A percentile compares a stretch with the other conserved stretches of the same genome.
phyloP scores from a whole-genome alignment of 345 rosid genomes.

The Citrus reticulata region DNA sequence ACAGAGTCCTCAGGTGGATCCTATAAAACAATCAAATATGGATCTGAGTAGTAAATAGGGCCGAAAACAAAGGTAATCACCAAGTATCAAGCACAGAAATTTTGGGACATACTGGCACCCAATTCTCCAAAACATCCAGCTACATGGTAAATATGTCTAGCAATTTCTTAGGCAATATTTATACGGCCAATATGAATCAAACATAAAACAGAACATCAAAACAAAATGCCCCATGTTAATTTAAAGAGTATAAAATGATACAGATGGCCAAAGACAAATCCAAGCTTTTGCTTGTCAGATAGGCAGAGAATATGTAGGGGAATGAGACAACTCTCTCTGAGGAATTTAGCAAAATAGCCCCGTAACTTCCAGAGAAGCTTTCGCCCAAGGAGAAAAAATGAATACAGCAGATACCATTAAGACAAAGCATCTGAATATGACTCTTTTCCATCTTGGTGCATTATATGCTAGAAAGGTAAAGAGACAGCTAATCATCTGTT shows the following conservation, averaged over 20 bases:
- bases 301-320: no score
- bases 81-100: not conserved
- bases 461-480: not conserved
- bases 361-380: not conserved
- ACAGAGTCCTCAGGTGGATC: conserved; percentile 92
- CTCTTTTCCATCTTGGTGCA: not conserved
- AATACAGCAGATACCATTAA: not conserved
- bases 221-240: not conserved
- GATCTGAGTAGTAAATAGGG: not conserved
- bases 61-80: not conserved
- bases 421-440: not conserved
- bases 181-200: not conserved
- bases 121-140: not conserved
- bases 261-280: not conserved
- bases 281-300: not conserved
- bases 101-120: not conserved
- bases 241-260: not conserved
- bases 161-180: not conserved
- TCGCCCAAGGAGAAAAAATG: not conserved
- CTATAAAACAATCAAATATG: conserved; percentile 40
- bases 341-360: no score
- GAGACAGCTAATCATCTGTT: not conserved
- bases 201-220: not conserved
- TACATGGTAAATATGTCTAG: not conserved
- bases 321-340: no score